These are phyloP conservation scores for Talaromyces albobiverticillius DNA, from an alignment of 2,329 filamentous ascomycete genomes.

Conservation along the genomic window DNA sequence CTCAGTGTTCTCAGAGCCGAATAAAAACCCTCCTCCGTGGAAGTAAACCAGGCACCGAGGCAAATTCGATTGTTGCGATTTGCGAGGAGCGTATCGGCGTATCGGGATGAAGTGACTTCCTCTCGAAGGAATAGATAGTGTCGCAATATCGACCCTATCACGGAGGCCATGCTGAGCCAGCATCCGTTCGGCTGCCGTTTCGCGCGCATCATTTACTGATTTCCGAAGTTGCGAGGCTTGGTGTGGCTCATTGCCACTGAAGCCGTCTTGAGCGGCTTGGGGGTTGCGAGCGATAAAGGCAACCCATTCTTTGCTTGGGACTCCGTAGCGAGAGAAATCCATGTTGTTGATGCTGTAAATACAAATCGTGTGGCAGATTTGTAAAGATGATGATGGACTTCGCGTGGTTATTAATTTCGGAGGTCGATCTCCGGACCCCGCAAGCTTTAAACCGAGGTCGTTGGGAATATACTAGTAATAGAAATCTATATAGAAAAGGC, in stretches of 20 bases:
- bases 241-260: not conserved
- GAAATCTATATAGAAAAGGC: too few relatives aligned
- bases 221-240: not conserved
- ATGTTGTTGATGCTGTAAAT: not conserved
- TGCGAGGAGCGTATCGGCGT: not conserved
- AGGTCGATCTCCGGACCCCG: too few relatives aligned
- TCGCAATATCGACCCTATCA: not conserved
- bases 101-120: not conserved
- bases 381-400: too few relatives aligned
- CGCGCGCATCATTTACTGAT: not conserved
- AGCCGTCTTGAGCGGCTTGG: not conserved
- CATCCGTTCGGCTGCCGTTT: not conserved
- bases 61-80: not conserved
- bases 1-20: not conserved
- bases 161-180: not conserved
- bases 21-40: not conserved
- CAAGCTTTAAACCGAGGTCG: too few relatives aligned
- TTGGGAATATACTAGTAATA: too few relatives aligned
- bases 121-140: not conserved
- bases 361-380: too few relatives aligned
- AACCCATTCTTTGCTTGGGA: not conserved
- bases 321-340: constrained; percentile 5
- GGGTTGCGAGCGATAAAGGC: not conserved
- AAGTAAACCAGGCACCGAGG: not conserved
- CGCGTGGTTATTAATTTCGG: too few relatives aligned